Base-by-base conservation (phyloP, 2,329 filamentous ascomycete species). In the Colletotrichum salicis region DNA sequence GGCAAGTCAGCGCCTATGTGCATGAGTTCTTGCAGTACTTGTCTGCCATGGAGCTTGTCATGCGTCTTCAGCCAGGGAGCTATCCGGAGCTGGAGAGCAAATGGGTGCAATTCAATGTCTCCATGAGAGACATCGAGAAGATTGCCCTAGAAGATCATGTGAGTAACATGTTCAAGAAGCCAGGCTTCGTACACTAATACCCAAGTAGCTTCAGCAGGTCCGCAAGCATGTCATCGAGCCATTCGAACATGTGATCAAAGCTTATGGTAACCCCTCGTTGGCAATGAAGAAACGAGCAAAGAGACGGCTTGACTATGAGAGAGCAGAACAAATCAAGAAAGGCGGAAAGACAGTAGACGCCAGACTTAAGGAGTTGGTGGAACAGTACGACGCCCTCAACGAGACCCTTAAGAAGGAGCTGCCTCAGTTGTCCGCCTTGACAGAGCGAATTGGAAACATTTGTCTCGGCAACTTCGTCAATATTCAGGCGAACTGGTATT, bases 261-360 rank as follows among this genome's bases (percentile, higher is more conserved):
- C 94, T 10, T 95, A 97, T 77, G 91, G 93, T 64, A 93, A 94
- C 45, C 95, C 96, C 2, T 93, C 95, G 60, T 89, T 95, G 71
- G 92, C 96, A 4, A 97, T 98, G 90, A 94, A 95, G 79, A 97
- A 98, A 84, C 93, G 96, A 29, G 92, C 95, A 76, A 98, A 98
- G 85, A 92, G 94, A n/a, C 89, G 97, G 15, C 85, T 96, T 19
- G 95, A 98, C 78, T 98, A 94, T 80, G 94, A 96, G 75, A 93
- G 93, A 76, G 94, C 90, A 76, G 91, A 94, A 77, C 90, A 93
- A 75, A 87, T 95, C 70, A 92, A 93, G 78, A 93, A 94, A 56
- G 88, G 90, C 41, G 94, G 94, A 73, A 95, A 97, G 81, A 97
- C 94, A 76, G 87, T 94, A 13, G 96, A 98, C 80, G 92, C 94